A percentile compares a stretch with the other conserved stretches of the same genome.
These are phyloP conservation scores for Botrytis pseudocinerea DNA, from an alignment of 2,329 filamentous ascomycete genomes.

Conservation along the genomic window DNA sequence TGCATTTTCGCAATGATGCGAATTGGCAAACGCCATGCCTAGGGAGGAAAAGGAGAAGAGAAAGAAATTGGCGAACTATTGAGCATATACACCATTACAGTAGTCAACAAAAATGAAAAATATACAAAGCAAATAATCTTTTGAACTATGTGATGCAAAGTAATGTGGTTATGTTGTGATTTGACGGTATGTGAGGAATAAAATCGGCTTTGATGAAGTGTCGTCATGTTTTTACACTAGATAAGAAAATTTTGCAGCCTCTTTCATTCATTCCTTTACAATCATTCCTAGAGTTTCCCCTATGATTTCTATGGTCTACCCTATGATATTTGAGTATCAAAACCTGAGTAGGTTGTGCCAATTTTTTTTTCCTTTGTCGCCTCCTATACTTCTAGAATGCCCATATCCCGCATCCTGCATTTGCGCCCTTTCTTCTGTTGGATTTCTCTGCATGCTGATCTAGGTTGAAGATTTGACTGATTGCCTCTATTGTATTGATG, in stretches of 20 bases:
- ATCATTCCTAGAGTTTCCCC: neutral
- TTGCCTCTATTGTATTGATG: neutral
- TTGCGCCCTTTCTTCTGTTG: neutral
- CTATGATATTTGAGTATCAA: neutral
- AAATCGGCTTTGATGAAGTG: conserved; percentile 5
- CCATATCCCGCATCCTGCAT: neutral
- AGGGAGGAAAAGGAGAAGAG: neutral
- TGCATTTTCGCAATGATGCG: conserved; percentile 1
- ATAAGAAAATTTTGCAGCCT: neutral
- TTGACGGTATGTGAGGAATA: neutral
- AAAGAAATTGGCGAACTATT: neutral
- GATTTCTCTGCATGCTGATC: neutral
- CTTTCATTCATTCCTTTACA: neutral
- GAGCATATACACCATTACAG: neutral
- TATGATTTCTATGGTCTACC: neutral
- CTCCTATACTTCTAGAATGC: neutral
- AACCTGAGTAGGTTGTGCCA: neutral
- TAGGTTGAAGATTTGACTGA: neutral
- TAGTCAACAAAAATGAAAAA: neutral
- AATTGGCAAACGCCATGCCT: neutral
- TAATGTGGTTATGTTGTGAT: conserved; percentile 1
- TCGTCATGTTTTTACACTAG: conserved; percentile 3
- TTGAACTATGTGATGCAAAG: neutral
- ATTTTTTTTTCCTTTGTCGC: neutral
- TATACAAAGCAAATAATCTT: neutral